A percentile compares a stretch with the other conserved stretches of the same genome.
Evolutionary conservation across 1,139 yeast species (phyloP).

Genomic region (Candida pseudocylindracea): DNA sequence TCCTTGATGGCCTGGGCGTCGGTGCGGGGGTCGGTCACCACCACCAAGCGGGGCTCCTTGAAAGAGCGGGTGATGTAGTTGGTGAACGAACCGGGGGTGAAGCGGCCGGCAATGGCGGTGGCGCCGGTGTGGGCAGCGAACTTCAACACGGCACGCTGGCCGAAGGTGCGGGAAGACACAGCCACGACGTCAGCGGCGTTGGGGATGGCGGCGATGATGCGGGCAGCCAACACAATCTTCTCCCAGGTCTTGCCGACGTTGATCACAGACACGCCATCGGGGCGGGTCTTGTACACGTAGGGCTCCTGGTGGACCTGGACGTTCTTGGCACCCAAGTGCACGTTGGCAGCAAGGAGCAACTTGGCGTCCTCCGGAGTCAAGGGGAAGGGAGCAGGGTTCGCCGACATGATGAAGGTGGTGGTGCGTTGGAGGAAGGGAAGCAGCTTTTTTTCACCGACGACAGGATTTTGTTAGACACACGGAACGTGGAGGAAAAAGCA

Average conservation of each 20-base stretch:
- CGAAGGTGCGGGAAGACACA: slow-evolving; percentile 97
- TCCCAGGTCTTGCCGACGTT: slow-evolving; percentile 99
- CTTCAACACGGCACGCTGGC: slow-evolving; percentile 99
- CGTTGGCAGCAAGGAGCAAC: slow-evolving; percentile 99
- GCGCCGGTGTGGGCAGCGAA: slow-evolving; percentile 99
- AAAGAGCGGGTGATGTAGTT: slow-evolving; percentile 99
- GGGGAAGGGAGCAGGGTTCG: slow-evolving; percentile 20
- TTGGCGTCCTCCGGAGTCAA: slow-evolving; percentile 98
- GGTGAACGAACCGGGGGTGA: slow-evolving; percentile 99
- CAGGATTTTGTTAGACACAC: too few relatives aligned
- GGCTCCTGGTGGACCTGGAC: slow-evolving; percentile 99
- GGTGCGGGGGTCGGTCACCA: slow-evolving; percentile 99
- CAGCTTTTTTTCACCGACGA: too few relatives aligned
- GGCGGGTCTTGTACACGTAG: slow-evolving; percentile 98
- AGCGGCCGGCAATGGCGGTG: slow-evolving; percentile 99
- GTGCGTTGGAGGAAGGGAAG: too few relatives aligned
- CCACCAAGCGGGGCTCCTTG: slow-evolving; percentile 99
- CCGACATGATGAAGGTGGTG: too few relatives aligned
- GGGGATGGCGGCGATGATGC: slow-evolving; percentile 99
- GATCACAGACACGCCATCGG: slow-evolving; percentile 98
- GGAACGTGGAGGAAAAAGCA: too few relatives aligned
- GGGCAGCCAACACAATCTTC: slow-evolving; percentile 98
- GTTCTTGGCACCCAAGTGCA: slow-evolving; percentile 99
- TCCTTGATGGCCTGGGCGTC: slow-evolving; percentile 99
- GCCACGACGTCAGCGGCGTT: slow-evolving; percentile 97